A percentile compares a stretch with the other conserved stretches of the same genome.
These are phyloP conservation scores for Pseudogymnoascus sp. DNA, from an alignment of 2,329 filamentous ascomycete genomes.

Conservation along the genomic window DNA sequence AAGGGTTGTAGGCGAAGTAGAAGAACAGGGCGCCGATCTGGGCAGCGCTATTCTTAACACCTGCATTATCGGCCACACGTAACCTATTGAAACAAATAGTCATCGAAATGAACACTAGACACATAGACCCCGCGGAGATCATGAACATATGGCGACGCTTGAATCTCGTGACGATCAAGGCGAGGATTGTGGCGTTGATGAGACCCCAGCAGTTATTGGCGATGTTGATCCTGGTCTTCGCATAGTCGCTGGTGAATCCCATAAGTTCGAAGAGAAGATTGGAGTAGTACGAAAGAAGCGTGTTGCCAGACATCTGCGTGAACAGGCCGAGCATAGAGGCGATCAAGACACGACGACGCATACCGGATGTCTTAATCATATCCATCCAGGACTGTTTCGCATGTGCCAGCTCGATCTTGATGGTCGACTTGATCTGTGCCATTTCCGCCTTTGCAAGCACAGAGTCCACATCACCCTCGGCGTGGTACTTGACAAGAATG, in stretches of 20 bases:
- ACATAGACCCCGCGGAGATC: slow-evolving; percentile 45
- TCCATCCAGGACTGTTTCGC: slow-evolving; percentile 46
- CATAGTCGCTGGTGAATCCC: slow-evolving; percentile 33
- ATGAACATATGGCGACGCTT: slow-evolving; percentile 43
- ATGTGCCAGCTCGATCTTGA: slow-evolving; percentile 45
- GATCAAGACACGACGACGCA: slow-evolving; percentile 41
- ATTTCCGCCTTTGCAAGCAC: slow-evolving; percentile 51
- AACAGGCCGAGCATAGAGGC: slow-evolving; percentile 43
- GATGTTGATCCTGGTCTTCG: slow-evolving; percentile 40
- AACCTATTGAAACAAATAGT: slow-evolving; percentile 40
- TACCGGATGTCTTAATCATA: slow-evolving; percentile 42
- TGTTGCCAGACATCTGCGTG: slow-evolving; percentile 45
- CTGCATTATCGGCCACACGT: slow-evolving; percentile 28
- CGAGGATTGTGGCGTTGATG: slow-evolving; percentile 34
- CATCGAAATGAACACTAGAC: slow-evolving; percentile 46
- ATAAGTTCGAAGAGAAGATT: slow-evolving; percentile 40
- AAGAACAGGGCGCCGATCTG: slow-evolving; percentile 41
- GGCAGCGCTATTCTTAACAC: slow-evolving; percentile 18
- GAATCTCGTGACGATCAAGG: slow-evolving; percentile 37
- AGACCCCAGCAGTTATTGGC: slow-evolving; percentile 38
- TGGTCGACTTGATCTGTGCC: slow-evolving; percentile 50
- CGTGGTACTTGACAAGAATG: slow-evolving; percentile 43
- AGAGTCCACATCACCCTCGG: slow-evolving; percentile 42
- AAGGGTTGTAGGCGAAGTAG: slow-evolving; percentile 51
- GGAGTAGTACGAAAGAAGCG: slow-evolving; percentile 40